Evolutionary conservation across 2,329 filamentous ascomycete species (phyloP).

Genomic region (Colletotrichum somersetense): DNA sequence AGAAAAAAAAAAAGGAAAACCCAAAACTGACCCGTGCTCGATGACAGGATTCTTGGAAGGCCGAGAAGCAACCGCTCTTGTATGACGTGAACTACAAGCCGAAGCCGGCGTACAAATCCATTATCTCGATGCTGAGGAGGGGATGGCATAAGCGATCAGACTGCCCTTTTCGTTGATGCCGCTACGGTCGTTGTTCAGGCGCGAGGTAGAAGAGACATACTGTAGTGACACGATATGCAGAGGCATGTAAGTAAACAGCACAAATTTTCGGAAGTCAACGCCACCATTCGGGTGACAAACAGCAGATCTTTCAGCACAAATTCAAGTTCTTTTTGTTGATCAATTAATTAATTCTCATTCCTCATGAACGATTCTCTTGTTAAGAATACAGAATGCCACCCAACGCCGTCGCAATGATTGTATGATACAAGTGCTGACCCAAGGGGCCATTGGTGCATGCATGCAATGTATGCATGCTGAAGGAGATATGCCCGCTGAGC

Average conservation of each 20-base stretch:
- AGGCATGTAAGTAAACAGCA: background rate
- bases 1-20: too few relatives aligned
- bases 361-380: slow-evolving; percentile 33
- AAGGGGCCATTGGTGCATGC: slow-evolving; percentile 3
- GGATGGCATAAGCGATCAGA: background rate
- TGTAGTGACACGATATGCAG: background rate
- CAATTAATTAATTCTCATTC: slow-evolving; percentile 35
- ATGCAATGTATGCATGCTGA: slow-evolving; percentile 8
- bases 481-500: background rate
- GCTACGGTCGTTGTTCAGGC: too few relatives aligned
- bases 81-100: slow-evolving; percentile 65
- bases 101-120: slow-evolving; percentile 64
- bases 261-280: background rate
- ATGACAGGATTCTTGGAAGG: slow-evolving; percentile 63
- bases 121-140: slow-evolving; percentile 51
- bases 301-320: background rate
- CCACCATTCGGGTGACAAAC: background rate
- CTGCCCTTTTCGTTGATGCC: too few relatives aligned
- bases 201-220: too few relatives aligned
- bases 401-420: slow-evolving; percentile 40
- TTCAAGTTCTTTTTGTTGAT: background rate
- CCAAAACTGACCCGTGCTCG: background rate
- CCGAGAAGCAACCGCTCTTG: slow-evolving; percentile 62
- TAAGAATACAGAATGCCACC: slow-evolving; percentile 25
- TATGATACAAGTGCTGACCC: slow-evolving; percentile 32